Base-by-base conservation (phyloP, 768 basidiomycete species). In the Coprinellus aureogranulatus region DNA sequence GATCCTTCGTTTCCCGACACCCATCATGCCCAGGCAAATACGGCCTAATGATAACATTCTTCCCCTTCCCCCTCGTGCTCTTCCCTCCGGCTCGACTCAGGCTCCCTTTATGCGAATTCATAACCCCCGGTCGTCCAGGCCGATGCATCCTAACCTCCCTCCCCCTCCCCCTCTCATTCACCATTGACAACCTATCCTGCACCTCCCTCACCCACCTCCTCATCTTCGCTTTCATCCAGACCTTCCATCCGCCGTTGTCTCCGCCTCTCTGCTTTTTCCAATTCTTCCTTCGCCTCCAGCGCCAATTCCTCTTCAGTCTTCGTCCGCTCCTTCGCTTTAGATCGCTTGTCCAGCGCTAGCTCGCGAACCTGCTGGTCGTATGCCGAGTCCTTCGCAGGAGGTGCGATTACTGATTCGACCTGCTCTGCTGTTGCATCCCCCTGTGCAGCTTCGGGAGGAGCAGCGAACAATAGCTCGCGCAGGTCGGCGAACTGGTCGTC, bases 221-320 rank as follows among this genome's bases (percentile, higher is more conserved):
- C 88, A 55, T 81, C 83, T 41, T 85, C 87, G 55, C 78, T 83
- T 42, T 84, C 85, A 26, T 85, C 84, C 59, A 90, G 74, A 4
- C 97, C 97, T 49, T 89, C 70, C 95, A 98, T 97, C 23, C 97
- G 84, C 64, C 85, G 77, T 48, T 87, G 70, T 27, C 97, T 80
- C 61, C 78, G 81, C 64, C 81, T 78, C 73, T 99, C 97, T 1
- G 92, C 91, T 70, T 86, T 88, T 72, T 95, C 90, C 54, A 99
- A 72, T 4, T 83, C 79, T 62, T 91, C 90, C 64, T 92, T 94
- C 66, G 90, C 91, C 60, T 96, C 94, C 59, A 89, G 58, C 4
- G 94, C 95, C 27, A 94, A 65, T 66, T 99, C 97, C 65, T 98
- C 94, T 65, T 97, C 96, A 0, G 95, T 98, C 76, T 97, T 98